phyloP scores from a whole-genome alignment of 805 yeast species.

The Yarrowia sp. region DNA sequence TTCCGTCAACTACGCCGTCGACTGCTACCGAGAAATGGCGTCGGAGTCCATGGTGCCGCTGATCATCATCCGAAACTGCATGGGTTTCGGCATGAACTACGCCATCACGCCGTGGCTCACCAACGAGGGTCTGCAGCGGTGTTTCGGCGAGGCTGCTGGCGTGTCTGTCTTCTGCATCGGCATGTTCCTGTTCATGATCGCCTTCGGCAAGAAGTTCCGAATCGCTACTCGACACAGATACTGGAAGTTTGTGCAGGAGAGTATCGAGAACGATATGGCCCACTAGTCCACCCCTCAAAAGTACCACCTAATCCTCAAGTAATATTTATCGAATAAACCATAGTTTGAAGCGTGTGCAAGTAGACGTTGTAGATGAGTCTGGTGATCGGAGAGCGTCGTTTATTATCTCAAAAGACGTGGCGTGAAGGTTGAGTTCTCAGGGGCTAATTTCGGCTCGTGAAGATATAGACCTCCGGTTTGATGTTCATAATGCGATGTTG shows the following conservation, averaged over 20 bases:
- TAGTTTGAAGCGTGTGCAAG: neutral
- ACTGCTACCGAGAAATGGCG: conserved; percentile 46
- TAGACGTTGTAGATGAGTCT: neutral
- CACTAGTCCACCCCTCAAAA: neutral
- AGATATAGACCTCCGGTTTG: too few species aligned
- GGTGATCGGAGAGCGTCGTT: too few species aligned
- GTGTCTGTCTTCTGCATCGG: conserved; percentile 4
- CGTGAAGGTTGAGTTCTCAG: too few species aligned
- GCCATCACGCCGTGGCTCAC: conserved; percentile 52
- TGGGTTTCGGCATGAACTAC: conserved; percentile 51
- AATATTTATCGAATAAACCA: neutral
- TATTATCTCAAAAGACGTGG: too few species aligned
- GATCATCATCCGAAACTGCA: conserved; percentile 49
- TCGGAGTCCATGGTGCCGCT: conserved; percentile 49
- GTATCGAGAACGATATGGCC: conserved; percentile 20
- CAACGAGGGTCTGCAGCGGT: conserved; percentile 47
- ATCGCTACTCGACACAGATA: neutral
- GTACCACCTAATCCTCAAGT: neutral
- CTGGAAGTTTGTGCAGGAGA: conserved; percentile 23
- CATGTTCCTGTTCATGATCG: conserved; percentile 31
- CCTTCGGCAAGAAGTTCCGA: conserved; percentile 43
- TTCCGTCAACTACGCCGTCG: conserved; percentile 48
- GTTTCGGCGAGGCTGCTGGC: conserved; percentile 37
- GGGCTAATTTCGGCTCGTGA: too few species aligned
- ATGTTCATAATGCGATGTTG: too few species aligned